These are phyloP conservation scores for Aureobasidium sp. DNA, from an alignment of 2,329 filamentous ascomycete species.

Conservation along the genomic window DNA sequence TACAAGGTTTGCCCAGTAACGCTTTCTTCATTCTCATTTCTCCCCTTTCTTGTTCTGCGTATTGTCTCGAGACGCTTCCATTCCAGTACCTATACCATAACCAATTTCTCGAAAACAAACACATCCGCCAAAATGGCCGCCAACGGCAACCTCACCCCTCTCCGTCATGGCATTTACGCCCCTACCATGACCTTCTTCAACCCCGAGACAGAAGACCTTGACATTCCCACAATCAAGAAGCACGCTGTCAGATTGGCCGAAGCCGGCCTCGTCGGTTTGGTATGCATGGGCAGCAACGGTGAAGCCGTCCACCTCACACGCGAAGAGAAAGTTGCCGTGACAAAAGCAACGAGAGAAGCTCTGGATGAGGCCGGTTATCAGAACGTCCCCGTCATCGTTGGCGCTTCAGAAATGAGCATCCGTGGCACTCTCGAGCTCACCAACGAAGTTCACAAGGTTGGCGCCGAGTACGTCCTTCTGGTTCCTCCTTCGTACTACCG, in stretches of 20 bases:
- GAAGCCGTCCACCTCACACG: slow-evolving; percentile 79
- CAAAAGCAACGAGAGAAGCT: slow-evolving; percentile 69
- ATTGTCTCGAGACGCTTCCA: background rate
- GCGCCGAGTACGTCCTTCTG: slow-evolving; percentile 73
- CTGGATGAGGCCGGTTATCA: slow-evolving; percentile 73
- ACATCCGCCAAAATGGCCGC: slow-evolving; percentile 26
- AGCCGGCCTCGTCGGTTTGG: slow-evolving; percentile 72
- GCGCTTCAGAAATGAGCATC: slow-evolving; percentile 74
- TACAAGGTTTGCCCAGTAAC: slow-evolving; percentile 5
- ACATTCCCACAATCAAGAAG: slow-evolving; percentile 69
- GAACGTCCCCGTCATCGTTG: slow-evolving; percentile 72
- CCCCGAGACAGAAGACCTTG: slow-evolving; percentile 74
- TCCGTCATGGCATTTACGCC: slow-evolving; percentile 78
- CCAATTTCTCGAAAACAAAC: background rate
- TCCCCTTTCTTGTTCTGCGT: background rate
- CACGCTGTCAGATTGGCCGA: slow-evolving; percentile 72
- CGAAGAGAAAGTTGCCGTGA: slow-evolving; percentile 69
- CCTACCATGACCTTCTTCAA: slow-evolving; percentile 91
- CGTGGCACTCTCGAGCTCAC: slow-evolving; percentile 70
- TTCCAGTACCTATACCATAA: background rate
- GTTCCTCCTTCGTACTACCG: slow-evolving; percentile 82
- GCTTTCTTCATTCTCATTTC: slow-evolving; percentile 1
- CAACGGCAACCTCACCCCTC: slow-evolving; percentile 40
- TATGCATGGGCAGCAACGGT: slow-evolving; percentile 85
- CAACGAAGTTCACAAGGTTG: slow-evolving; percentile 58